phyloP scores from a whole-genome alignment of 2,329 filamentous ascomycete genomes.

The Zarea fungicola region DNA sequence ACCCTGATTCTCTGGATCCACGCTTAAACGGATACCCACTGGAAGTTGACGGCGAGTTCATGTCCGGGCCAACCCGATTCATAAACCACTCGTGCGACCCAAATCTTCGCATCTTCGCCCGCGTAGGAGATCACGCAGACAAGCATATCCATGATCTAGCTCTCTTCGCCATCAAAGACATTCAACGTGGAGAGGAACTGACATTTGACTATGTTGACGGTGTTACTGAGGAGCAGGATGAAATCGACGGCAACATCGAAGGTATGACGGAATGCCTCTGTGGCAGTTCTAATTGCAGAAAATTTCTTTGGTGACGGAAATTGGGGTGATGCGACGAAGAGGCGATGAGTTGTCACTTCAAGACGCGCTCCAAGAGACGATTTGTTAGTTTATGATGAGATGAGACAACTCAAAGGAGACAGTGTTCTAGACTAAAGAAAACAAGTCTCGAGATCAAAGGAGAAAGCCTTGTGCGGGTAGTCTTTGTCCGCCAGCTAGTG shows the following conservation, averaged over 20 bases:
- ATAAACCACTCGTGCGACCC: constrained; percentile 80
- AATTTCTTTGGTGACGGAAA: constrained; percentile 57
- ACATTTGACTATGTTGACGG: constrained; percentile 77
- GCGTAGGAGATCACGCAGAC: constrained; percentile 72
- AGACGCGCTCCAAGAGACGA: no score
- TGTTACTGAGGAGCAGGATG: constrained; percentile 46
- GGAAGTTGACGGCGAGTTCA: constrained; percentile 67
- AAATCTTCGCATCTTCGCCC: constrained; percentile 73
- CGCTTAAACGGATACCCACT: constrained; percentile 51
- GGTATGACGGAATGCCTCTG: constrained; percentile 59
- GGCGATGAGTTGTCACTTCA: no score
- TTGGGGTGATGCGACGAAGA: not conserved
- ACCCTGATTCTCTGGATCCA: constrained; percentile 50
- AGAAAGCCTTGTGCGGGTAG: no score
- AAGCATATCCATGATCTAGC: constrained; percentile 71
- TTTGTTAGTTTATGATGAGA: no score
- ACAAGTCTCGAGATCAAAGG: no score
- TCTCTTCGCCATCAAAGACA: constrained; percentile 65
- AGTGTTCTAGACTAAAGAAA: no score
- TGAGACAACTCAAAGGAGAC: no score
- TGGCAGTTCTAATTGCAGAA: constrained; percentile 59
- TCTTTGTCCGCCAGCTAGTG: no score
- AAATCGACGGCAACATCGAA: constrained; percentile 33
- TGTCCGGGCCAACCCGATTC: constrained; percentile 73
- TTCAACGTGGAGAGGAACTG: constrained; percentile 61